Base-by-base conservation (phyloP, 148 eudicot species). In the Vaccinium darrowii region DNA sequence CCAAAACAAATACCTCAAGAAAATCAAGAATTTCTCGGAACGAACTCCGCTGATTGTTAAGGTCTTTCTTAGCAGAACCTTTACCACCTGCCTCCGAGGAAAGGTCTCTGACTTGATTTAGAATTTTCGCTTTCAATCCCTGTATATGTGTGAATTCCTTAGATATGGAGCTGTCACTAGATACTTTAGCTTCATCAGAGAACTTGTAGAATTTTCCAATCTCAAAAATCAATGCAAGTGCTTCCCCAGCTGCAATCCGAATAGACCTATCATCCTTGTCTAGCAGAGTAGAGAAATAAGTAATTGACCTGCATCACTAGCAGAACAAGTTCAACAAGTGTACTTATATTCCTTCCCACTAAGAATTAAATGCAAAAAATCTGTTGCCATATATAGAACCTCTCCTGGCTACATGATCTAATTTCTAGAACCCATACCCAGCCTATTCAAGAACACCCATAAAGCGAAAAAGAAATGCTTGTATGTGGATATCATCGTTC, bases 241-340 rank as follows among this genome's bases (percentile, higher is more conserved):
- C 98, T 90, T 96, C 96, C 52, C 98, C 98, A 85, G 94, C 98
- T 18, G 96, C 99, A 80, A 96, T 93, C 49, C 98, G 99, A 57
- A 95, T 87, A 51, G 92, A 84, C 81, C 98, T 90, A 83, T 96
- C 98, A 75, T 96, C 98, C 92, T 91, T 93, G 82, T 96, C 98
- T 80, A 96, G 91, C 56, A 93, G 90, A 33, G 89, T 87, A 54
- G 93, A 90, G 72, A 96, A 85, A 80, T 90, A 95, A 71, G 98
- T 65, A 36, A 96, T 88, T 11, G 89, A 91, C 91, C 99, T 96
- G 90, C 90, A 89, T 60, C 52, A 82, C 75, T 76, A 27, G n/a
- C 49, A 83, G 74, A 80, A 27, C 15, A 52, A 79, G 30, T 15
- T 9, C 67, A 85, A 47, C 36, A 6, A 15, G 13, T 74, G 33